Percentiles rank a stretch among this genome's conserved stretches.
Evolutionary conservation across 2,329 filamentous ascomycete species (phyloP).

Genomic region (Phyllosticta citriasiana): DNA sequence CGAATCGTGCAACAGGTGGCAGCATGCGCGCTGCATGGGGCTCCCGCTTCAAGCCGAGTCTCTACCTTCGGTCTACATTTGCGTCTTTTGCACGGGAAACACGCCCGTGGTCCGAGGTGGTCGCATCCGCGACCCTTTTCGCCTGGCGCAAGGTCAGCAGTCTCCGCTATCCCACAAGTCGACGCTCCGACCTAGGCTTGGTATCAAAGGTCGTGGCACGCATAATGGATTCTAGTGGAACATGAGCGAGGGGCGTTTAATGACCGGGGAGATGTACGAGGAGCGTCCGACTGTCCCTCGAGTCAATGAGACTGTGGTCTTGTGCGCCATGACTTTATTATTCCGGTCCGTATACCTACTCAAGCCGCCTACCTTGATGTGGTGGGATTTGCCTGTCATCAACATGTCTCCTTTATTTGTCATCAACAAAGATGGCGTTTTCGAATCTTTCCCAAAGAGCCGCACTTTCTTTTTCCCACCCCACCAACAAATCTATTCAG

Average conservation of each 20-base stretch:
- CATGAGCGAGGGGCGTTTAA: too few species aligned
- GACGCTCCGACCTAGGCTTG: neutral
- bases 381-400: too few species aligned
- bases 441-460: neutral
- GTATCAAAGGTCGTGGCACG: neutral
- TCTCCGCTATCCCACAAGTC: constrained; percentile 5
- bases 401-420: neutral
- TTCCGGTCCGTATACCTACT: too few species aligned
- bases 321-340: too few species aligned
- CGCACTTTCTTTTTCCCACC: neutral
- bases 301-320: too few species aligned
- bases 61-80: constrained; percentile 32
- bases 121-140: constrained; percentile 19
- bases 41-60: constrained; percentile 34
- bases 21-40: constrained; percentile 50
- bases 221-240: too few species aligned
- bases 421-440: neutral
- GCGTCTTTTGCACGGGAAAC: constrained; percentile 30
- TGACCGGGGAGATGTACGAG: too few species aligned
- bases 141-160: neutral
- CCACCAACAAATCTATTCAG: neutral
- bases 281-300: too few species aligned
- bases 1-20: constrained; percentile 53
- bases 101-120: constrained; percentile 25
- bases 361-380: too few species aligned